Percentiles rank a stretch among this genome's conserved stretches.
Conservation (phyloP, 352 stramenopile genomes). For the Globisporangium paroecandrum region DNA sequence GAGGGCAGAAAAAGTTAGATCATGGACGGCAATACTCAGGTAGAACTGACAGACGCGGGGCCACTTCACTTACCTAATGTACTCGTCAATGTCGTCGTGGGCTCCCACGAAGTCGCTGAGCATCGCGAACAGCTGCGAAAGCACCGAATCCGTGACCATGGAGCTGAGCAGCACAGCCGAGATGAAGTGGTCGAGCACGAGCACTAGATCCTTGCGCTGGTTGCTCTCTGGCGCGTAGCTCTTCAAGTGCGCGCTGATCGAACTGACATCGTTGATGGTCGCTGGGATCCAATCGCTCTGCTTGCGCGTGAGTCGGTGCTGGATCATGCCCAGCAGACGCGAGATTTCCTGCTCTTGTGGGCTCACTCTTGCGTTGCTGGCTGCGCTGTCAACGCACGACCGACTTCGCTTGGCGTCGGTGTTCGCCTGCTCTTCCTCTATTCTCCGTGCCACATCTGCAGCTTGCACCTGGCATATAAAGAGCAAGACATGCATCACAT, state of each 20-base stretch:
- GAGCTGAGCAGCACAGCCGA: conserved; percentile 62
- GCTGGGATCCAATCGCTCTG: conserved; percentile 61
- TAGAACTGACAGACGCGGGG: too few species aligned
- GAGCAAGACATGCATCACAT: neutral
- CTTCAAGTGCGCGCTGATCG: conserved; percentile 34
- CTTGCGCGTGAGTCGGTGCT: conserved; percentile 64
- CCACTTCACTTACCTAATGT: conserved; percentile 41
- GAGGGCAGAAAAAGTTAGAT: neutral
- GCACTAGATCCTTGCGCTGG: conserved; percentile 53
- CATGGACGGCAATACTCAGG: too few species aligned
- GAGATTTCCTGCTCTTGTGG: conserved; percentile 24
- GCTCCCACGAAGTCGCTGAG: conserved; percentile 35
- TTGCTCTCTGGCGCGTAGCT: conserved; percentile 31
- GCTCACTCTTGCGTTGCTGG: conserved; percentile 20
- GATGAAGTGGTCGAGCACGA: conserved; percentile 67
- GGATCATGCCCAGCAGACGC: conserved; percentile 51
- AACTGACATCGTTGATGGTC: conserved; percentile 50
- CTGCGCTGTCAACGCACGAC: conserved; percentile 19
- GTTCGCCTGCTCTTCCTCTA: conserved; percentile 8
- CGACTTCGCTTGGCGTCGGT: conserved; percentile 13
- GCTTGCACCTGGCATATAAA: conserved; percentile 30
- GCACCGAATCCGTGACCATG: conserved; percentile 25
- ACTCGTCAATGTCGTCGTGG: conserved; percentile 53
- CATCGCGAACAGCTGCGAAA: conserved; percentile 38
- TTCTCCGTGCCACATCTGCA: conserved; percentile 20